Conservation (phyloP, 192 early-diverging fungal species). For the Coemansia sp. region DNA sequence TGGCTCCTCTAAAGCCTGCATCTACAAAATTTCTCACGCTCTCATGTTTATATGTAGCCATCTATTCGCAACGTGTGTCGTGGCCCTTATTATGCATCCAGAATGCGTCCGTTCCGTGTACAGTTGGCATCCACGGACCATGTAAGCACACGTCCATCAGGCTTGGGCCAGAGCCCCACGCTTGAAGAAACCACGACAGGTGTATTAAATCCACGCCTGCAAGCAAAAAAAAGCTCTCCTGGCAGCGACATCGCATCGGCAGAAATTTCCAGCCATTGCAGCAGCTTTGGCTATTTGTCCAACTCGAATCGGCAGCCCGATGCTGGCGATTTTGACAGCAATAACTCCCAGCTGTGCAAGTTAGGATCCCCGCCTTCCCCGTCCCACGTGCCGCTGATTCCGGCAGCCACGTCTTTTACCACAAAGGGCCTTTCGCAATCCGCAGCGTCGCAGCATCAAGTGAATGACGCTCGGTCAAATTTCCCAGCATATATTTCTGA, state of each 20-base stretch:
- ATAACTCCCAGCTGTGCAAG: slow-evolving; percentile 7
- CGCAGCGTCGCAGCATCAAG: neutral
- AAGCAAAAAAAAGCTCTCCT: no score
- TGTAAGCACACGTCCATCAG: slow-evolving; percentile 18
- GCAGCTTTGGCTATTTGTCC: no score
- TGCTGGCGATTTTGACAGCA: neutral
- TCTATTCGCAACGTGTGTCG: neutral
- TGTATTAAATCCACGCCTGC: no score
- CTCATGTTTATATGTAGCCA: neutral
- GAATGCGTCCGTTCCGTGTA: slow-evolving; percentile 52
- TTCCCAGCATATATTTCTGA: neutral
- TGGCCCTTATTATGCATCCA: slow-evolving; percentile 29
- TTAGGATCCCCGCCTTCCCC: slow-evolving; percentile 8
- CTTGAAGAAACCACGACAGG: no score
- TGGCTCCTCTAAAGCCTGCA: neutral
- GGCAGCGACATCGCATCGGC: no score
- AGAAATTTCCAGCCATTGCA: no score
- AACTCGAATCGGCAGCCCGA: no score
- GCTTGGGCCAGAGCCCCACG: slow-evolving; percentile 7
- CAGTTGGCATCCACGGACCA: slow-evolving; percentile 48
- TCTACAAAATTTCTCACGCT: slow-evolving; percentile 2
- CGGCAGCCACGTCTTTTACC: neutral
- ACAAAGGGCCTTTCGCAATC: neutral
- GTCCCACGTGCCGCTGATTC: slow-evolving; percentile 8
- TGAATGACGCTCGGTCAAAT: neutral